Evolutionary conservation across 805 yeast genomes (phyloP).

Genomic region (Teunomyces barrocoloradensis): DNA sequence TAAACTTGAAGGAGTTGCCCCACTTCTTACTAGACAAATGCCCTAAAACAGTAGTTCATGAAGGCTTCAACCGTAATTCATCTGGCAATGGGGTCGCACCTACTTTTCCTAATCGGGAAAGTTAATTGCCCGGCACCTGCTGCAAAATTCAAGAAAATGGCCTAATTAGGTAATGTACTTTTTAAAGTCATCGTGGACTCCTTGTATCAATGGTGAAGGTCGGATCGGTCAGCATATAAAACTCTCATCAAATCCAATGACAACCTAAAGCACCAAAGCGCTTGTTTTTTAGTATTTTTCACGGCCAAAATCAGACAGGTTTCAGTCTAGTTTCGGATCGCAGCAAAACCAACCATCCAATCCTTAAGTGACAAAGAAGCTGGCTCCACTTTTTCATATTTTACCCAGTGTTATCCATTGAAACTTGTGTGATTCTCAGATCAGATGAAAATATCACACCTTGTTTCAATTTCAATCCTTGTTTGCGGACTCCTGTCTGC

Average conservation of each 20-base stretch:
- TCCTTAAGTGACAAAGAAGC: constrained; percentile 1
- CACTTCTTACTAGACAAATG: background rate
- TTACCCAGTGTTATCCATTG: background rate
- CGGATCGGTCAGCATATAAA: background rate
- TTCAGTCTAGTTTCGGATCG: background rate
- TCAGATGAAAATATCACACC: constrained; percentile 5
- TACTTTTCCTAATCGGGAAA: constrained; percentile 10
- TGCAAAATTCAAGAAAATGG: constrained; percentile 3
- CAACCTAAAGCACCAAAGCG: background rate
- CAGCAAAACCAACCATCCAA: background rate
- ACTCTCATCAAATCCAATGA: constrained; percentile 1
- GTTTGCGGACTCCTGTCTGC: constrained; percentile 6
- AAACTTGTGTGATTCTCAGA: background rate
- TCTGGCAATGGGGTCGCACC: background rate
- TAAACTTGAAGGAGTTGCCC: background rate
- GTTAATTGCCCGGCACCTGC: constrained; percentile 5
- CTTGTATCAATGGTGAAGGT: background rate
- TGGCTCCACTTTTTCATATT: background rate
- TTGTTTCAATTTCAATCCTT: constrained; percentile 6
- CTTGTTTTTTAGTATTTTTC: background rate
- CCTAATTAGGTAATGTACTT: constrained; percentile 9
- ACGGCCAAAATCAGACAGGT: background rate
- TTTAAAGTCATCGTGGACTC: background rate
- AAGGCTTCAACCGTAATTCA: background rate
- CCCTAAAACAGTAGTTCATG: constrained; percentile 3